A percentile compares a stretch with the other conserved stretches of the same genome.
phyloP scores from a whole-genome alignment of 225 moss, liverwort and hornwort genomes.

The Marchantia polymorpha region DNA sequence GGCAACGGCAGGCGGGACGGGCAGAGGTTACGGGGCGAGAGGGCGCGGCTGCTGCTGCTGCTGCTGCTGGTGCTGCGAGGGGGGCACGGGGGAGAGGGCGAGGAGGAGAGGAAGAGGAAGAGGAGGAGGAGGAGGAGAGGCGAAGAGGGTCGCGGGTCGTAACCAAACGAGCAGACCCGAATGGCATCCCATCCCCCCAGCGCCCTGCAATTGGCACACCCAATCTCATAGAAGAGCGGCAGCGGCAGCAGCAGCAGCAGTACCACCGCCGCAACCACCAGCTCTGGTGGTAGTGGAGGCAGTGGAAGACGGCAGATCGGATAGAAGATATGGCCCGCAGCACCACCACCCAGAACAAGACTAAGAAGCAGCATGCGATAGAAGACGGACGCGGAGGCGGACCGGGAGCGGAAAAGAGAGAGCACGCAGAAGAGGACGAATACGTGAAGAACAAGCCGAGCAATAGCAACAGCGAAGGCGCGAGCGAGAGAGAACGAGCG shows the following conservation, averaged over 20 bases:
- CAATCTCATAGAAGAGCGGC: conserved; percentile 17
- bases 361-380: conserved; percentile 2
- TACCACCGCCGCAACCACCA: conserved; percentile 10
- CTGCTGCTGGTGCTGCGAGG: background rate
- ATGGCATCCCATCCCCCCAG: conserved; percentile 19
- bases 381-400: background rate
- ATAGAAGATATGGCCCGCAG: background rate
- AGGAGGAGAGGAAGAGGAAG: background rate
- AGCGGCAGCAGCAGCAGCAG: background rate
- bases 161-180: conserved; percentile 24
- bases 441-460: background rate
- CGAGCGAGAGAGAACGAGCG: background rate
- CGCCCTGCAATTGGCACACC: conserved; percentile 9
- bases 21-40: conserved; percentile 7
- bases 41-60: conserved; percentile 1
- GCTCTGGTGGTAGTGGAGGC: background rate
- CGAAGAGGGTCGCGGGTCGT: conserved; percentile 6
- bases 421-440: background rate
- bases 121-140: background rate
- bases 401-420: background rate
- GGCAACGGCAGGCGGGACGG: background rate
- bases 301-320: background rate
- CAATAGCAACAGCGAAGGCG: conserved; percentile 15
- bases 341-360: conserved; percentile 2
- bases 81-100: background rate